Evolutionary conservation across 2,329 filamentous ascomycete species (phyloP), one percentile per base, ranked within the genome.

Genomic region (Alternaria hordeiaustralica): DNA sequence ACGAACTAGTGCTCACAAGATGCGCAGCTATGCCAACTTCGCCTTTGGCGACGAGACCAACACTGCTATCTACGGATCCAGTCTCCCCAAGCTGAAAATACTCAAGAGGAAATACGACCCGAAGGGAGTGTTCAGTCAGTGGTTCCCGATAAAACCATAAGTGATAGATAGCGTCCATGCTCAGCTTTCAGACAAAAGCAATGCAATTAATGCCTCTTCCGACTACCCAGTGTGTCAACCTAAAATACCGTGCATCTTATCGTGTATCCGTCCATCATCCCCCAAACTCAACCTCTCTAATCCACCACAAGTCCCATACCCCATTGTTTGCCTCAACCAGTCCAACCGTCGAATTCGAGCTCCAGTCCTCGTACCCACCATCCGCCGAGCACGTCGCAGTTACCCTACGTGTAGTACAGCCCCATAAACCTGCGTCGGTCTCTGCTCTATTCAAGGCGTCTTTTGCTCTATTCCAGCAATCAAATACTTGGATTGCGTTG

Each of bases 71-170:
- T 78, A 76, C 46, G 75, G 75, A 5, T 21, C 63, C 2, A 75
- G 68, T 53, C 54, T 75, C 3, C 25, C 61, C 10, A 54, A 60
- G 28, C 51, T 78, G 53, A 63, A 55, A 51, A 54, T 20, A 45
- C 12, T 78, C 10, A 78, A 78, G 64, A 64, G 63, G 49, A 64
- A 70, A 54, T 72, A 66, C 25, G 75, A 78, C 60, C 75, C 75
- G 3, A 25, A 54, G 11, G 63, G 66, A 1, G 49, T 54, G 1
- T 78, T 77, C 56, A 64, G 61, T 41, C 74, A 76, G 55, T 76
- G 74, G 74, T 76, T 76, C 28, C 49, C 63, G 13, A 74, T 75
- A 45, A 54, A 63, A 44, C 51, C 59, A n/a, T 67, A 47, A 45
- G 23, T 21, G 18, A 18, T 41, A 18, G 12, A 33, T 2, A 33